Evolutionary conservation across 306 rosid genomes (phyloP).

Genomic region (Dryas drummondii): DNA sequence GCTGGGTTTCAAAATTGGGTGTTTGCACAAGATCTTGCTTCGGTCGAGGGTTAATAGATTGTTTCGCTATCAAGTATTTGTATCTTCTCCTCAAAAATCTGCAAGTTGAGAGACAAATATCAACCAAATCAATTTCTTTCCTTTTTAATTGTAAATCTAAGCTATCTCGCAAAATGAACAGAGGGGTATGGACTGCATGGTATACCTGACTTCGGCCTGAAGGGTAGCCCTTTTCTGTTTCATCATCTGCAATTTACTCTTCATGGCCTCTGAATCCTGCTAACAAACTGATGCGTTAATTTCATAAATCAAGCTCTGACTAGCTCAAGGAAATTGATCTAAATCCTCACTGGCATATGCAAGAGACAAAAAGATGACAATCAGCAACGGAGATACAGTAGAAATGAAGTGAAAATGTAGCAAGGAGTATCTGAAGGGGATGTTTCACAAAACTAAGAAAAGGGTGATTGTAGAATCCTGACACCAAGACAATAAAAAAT

Average conservation of each 20-base stretch:
- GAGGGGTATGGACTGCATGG: background rate
- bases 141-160: background rate
- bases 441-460: background rate
- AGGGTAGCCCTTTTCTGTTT: constrained; percentile 61
- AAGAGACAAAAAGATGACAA: background rate
- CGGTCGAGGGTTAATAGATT: constrained; percentile 37
- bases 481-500: background rate
- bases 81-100: constrained; percentile 77
- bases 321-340: background rate
- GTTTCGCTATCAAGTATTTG: constrained; percentile 51
- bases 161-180: background rate
- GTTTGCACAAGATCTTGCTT: constrained; percentile 36
- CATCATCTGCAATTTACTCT: constrained; percentile 54
- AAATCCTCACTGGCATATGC: constrained; percentile 2
- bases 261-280: constrained; percentile 72
- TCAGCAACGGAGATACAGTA: background rate
- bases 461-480: background rate
- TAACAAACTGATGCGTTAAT: constrained; percentile 3
- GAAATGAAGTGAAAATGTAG: background rate
- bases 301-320: constrained; percentile 21
- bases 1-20: constrained; percentile 43
- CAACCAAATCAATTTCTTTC: constrained; percentile 7
- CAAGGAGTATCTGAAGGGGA: background rate
- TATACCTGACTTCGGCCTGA: constrained; percentile 79
- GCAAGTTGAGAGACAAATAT: constrained; percentile 22